phyloP scores from a whole-genome alignment of 495 filamentous ascomycete genomes.

The Lophiostoma macrostomum region DNA sequence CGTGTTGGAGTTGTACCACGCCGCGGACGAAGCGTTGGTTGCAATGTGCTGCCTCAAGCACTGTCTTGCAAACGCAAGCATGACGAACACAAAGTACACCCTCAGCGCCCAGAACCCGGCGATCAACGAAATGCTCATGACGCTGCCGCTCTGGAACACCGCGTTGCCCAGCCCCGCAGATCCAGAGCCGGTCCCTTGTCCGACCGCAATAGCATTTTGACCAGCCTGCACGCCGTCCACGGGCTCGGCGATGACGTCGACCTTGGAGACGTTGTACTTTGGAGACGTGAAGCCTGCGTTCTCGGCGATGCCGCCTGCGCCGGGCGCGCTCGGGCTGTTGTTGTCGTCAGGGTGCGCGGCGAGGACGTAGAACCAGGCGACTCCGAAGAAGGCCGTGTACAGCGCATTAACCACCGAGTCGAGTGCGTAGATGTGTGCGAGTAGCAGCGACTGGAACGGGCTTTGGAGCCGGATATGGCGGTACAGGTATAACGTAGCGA shows the following conservation, averaged over 20 bases:
- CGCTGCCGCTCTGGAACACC: conserved; percentile 64
- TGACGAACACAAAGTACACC: conserved; percentile 72
- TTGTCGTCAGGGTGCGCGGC: conserved; percentile 48
- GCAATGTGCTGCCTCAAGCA: conserved; percentile 58
- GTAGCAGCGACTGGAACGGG: conserved; percentile 37
- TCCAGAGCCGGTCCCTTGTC: conserved; percentile 31
- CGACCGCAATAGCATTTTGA: conserved; percentile 54
- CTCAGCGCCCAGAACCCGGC: conserved; percentile 66
- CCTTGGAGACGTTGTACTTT: conserved; percentile 57
- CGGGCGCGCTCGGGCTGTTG: conserved; percentile 28
- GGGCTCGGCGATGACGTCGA: conserved; percentile 49
- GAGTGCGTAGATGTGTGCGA: conserved; percentile 62
- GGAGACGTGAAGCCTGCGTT: conserved; percentile 68
- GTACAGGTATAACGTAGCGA: conserved; percentile 57
- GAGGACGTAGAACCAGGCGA: conserved; percentile 77
- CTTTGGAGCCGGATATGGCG: conserved; percentile 49
- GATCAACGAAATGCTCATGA: conserved; percentile 72
- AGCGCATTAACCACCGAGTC: conserved; percentile 73
- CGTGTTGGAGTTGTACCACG: conserved; percentile 15
- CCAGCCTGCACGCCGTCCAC: conserved; percentile 44
- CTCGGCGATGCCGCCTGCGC: conserved; percentile 54
- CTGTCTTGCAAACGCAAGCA: conserved; percentile 74
- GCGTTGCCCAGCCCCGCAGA: conserved; percentile 45
- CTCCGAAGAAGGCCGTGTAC: conserved; percentile 74
- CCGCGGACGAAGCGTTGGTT: conserved; percentile 20